Evolutionary conservation across 1,139 yeast genomes (phyloP), one percentile per base, ranked within the genome.

Genomic region (Kodamaea suecica): DNA sequence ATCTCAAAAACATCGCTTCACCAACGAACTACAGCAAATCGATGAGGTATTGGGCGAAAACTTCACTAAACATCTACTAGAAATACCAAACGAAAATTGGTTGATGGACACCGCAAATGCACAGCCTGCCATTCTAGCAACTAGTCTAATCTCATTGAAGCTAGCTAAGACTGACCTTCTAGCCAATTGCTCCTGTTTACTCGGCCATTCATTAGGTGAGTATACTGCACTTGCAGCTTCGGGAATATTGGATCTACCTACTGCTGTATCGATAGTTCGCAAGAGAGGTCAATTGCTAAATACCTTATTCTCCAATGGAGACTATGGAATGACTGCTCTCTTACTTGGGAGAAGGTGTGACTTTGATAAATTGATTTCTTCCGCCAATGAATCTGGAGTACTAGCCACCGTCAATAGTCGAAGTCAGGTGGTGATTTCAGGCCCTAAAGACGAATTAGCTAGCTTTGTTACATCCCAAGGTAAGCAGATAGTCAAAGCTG

Each of bases 131-230:
- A 73, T 79, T 13, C 55, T 79, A 27, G 61, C 76, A 3, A 59
- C 78, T 5, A 66, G 79, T 3, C 63, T 59, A 39, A 56, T 72
- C 6, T 67, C 11, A 49, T 55, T 40, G 23, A 16, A 35, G n/a
- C 5, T 25, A 17, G 17, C 17, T 6, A 10, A 17, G 11, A 10
- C 26, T 7, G 11, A 9, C 13, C n/a, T 11, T 5, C 10, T 29
- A 5, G 8, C 23, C 26, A 20, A 9, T n/a, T 13, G 10, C 8
- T 15, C 42, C 8, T 64, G 45, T 38, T 40, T 70, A 1, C 42
- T 77, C 48, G 84, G 84, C 11, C 84, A 78, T 47, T 77, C 84
- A 1, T 52, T 78, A 23, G 84, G 84, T 4, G 84, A 78, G 50
- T 62, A 75, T 42, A 61, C 78, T 2, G 80, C 82, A 0, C 55